Percentiles rank a stretch among this genome's conserved stretches.
Evolutionary conservation across 345 rosid species (phyloP).

Genomic region (Laguncularia racemosa): DNA sequence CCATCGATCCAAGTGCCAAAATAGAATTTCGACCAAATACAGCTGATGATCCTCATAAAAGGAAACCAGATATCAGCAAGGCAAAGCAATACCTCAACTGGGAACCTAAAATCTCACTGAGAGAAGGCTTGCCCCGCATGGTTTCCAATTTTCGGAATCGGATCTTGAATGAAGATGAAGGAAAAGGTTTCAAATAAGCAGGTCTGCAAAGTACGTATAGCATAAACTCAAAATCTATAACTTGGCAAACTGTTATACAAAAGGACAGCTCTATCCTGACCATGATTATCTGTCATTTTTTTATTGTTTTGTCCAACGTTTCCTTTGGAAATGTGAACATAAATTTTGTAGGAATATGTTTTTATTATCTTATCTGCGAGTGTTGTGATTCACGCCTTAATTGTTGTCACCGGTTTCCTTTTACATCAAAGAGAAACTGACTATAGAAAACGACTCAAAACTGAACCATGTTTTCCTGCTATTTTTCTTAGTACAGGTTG

Average conservation of each 20-base stretch:
- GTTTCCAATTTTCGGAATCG: constrained; percentile 83
- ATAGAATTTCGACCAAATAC: constrained; percentile 88
- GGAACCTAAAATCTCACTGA: constrained; percentile 80
- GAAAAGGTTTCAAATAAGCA: constrained; percentile 41
- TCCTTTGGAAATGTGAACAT: background rate
- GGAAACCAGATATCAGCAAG: constrained; percentile 91
- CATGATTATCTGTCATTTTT: background rate
- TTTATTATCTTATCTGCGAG: background rate
- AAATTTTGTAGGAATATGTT: constrained; percentile 10
- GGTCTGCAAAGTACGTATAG: constrained; percentile 26
- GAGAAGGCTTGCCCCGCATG: constrained; percentile 91
- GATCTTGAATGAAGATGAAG: constrained; percentile 81
- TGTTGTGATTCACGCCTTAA: too few relatives aligned
- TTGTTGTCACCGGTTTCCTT: too few relatives aligned
- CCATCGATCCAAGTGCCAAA: constrained; percentile 88
- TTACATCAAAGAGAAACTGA: too few relatives aligned
- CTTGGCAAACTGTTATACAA: constrained; percentile 16
- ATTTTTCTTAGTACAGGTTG: too few relatives aligned
- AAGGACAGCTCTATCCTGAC: background rate
- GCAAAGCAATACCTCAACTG: constrained; percentile 88
- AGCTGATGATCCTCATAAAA: constrained; percentile 92
- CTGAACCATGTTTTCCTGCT: too few relatives aligned
- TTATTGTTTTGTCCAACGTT: background rate
- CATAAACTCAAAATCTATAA: constrained; percentile 21
- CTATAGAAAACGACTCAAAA: too few relatives aligned